A percentile compares a stretch with the other conserved stretches of the same genome.
Evolutionary conservation across 2,329 filamentous ascomycete species (phyloP).

Genomic region (Camillea tinctor): DNA sequence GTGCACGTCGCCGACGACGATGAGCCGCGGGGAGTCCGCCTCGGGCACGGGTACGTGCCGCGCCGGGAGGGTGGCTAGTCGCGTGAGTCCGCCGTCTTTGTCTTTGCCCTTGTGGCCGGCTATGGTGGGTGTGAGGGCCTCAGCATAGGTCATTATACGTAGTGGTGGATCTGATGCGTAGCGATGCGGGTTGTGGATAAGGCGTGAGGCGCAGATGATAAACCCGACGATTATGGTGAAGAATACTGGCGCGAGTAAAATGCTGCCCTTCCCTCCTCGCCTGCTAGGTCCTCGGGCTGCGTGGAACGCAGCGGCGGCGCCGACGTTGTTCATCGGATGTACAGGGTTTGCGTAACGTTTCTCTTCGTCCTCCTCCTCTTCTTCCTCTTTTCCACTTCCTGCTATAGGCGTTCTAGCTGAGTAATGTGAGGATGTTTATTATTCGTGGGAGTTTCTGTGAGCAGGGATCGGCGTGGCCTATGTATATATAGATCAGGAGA

Average conservation of each 20-base stretch:
- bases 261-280: too few species aligned
- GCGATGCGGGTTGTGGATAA: too few species aligned
- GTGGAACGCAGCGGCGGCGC: background rate
- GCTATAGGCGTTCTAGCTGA: background rate
- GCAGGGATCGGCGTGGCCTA: background rate
- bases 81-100: constrained; percentile 27
- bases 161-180: too few species aligned
- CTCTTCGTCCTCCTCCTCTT: background rate
- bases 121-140: background rate
- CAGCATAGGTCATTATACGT: too few species aligned
- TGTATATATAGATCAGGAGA: background rate
- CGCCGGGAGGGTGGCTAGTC: constrained; percentile 32
- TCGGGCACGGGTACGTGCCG: constrained; percentile 24
- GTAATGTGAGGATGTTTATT: background rate
- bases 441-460: background rate
- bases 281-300: background rate
- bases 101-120: background rate
- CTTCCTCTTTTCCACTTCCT: background rate
- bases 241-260: too few species aligned
- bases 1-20: constrained; percentile 90
- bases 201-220: too few species aligned
- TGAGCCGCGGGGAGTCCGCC: constrained; percentile 55
- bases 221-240: too few species aligned
- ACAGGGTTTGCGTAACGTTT: background rate
- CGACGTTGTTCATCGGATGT: constrained; percentile 6